These are phyloP conservation scores for Trichoderma reesei DNA, from an alignment of 495 filamentous ascomycete genomes.

Conservation along the genomic window DNA sequence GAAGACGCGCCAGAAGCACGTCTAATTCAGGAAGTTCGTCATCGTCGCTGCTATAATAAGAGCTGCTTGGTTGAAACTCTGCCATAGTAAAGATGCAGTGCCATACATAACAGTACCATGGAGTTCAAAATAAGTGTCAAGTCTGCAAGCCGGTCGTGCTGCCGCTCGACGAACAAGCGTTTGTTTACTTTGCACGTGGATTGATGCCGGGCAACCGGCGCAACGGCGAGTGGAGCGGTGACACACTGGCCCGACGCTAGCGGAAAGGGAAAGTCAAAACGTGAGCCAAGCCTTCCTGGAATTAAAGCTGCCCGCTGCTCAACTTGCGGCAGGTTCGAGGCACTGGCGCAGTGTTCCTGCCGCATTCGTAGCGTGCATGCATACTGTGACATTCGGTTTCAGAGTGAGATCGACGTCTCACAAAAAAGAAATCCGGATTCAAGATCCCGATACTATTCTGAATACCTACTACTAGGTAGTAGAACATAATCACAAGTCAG, in stretches of 20 bases:
- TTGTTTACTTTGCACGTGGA: not conserved
- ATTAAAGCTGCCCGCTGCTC: no score
- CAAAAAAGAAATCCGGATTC: no score
- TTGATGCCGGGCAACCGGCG: not conserved
- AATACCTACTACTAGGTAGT: no score
- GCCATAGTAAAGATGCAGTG: not conserved
- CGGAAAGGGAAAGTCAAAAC: no score
- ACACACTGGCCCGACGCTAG: not conserved
- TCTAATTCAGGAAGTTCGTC: not conserved
- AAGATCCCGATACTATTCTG: no score
- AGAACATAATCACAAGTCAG: no score
- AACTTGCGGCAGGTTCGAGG: no score
- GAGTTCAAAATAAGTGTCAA: not conserved
- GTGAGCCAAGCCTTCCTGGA: no score
- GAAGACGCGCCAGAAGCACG: not conserved
- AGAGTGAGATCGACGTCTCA: no score
- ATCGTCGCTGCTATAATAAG: not conserved
- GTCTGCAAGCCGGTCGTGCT: not conserved
- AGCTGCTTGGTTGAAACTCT: not conserved
- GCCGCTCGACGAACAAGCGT: not conserved
- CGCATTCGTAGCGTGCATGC: no score
- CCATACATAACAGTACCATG: not conserved
- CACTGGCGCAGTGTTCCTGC: no score
- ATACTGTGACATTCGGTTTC: no score
- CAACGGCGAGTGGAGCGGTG: not conserved